Percentiles rank a stretch among this genome's conserved stretches.
These are phyloP conservation scores for Chloropicon primus DNA, from an alignment of 139 green algal genomes.

Conservation along the genomic window DNA sequence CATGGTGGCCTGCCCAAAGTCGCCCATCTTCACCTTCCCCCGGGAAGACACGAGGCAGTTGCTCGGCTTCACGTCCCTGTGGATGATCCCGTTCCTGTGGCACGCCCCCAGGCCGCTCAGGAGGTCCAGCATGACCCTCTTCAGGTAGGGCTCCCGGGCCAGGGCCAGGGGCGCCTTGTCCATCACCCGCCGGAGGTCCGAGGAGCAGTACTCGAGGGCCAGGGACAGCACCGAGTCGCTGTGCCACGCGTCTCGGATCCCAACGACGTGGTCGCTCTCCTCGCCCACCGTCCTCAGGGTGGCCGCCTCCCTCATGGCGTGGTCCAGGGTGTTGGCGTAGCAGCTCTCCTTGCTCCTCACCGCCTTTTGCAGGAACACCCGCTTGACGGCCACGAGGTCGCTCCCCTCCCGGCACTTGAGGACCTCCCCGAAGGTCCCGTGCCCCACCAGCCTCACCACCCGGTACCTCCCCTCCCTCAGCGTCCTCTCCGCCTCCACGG, in stretches of 20 bases:
- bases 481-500: too few species aligned
- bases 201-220: slow-evolving; percentile 3
- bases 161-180: neutral
- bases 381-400: slow-evolving; percentile 1
- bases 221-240: neutral
- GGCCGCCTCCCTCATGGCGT: neutral
- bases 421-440: slow-evolving; percentile 5
- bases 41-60: slow-evolving; percentile 23
- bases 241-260: neutral
- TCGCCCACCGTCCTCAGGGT: neutral
- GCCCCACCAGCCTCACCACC: neutral
- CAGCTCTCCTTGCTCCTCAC: neutral
- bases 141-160: neutral
- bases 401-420: neutral
- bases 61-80: slow-evolving; percentile 25
- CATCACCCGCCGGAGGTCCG: neutral
- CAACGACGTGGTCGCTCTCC: slow-evolving; percentile 1
- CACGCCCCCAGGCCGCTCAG: neutral
- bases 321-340: neutral
- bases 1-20: slow-evolving; percentile 10
- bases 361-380: neutral
- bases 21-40: slow-evolving; percentile 19
- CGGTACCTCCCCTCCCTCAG: neutral
- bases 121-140: neutral
- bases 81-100: slow-evolving; percentile 18